These are phyloP conservation scores for Tephrocybe sp. DNA, from an alignment of 768 basidiomycete species.

Conservation along the genomic window DNA sequence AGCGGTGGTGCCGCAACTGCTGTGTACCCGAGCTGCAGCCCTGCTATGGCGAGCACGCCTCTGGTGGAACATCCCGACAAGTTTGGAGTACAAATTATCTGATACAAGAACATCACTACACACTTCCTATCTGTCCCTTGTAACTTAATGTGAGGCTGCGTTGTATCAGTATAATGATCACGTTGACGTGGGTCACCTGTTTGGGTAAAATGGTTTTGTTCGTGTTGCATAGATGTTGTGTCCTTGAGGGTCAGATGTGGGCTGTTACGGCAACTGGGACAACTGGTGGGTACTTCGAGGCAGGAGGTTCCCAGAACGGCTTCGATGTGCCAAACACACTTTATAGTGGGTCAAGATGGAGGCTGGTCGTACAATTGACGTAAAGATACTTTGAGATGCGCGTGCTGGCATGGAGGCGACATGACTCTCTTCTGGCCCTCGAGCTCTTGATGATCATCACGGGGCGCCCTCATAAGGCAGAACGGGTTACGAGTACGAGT, in stretches of 20 bases:
- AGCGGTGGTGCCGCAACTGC: conserved; percentile 31
- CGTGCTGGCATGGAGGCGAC: too few species aligned
- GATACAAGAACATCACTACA: neutral
- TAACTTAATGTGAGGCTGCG: neutral
- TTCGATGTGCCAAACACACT: conserved; percentile 2
- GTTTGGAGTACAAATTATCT: conserved; percentile 24
- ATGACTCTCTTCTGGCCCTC: too few species aligned
- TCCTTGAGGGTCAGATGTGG: conserved; percentile 5
- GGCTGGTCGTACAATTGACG: conserved; percentile 4
- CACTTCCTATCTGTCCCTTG: neutral
- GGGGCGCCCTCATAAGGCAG: too few species aligned
- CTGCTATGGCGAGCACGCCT: conserved; percentile 40
- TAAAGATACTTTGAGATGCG: neutral
- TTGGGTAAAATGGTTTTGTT: neutral
- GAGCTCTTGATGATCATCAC: too few species aligned
- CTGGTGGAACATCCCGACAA: conserved; percentile 42
- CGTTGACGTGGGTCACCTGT: conserved; percentile 3
- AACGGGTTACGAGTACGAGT: neutral
- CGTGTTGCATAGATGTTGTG: neutral
- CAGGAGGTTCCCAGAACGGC: conserved; percentile 1
- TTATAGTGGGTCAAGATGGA: neutral
- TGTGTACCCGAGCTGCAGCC: conserved; percentile 35
- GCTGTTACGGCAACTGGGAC: conserved; percentile 7
- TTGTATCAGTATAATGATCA: neutral
- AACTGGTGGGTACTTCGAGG: conserved; percentile 3